Conservation (phyloP, 139 green algal genomes). For the Auxenochlorella pyrenoidosa region DNA sequence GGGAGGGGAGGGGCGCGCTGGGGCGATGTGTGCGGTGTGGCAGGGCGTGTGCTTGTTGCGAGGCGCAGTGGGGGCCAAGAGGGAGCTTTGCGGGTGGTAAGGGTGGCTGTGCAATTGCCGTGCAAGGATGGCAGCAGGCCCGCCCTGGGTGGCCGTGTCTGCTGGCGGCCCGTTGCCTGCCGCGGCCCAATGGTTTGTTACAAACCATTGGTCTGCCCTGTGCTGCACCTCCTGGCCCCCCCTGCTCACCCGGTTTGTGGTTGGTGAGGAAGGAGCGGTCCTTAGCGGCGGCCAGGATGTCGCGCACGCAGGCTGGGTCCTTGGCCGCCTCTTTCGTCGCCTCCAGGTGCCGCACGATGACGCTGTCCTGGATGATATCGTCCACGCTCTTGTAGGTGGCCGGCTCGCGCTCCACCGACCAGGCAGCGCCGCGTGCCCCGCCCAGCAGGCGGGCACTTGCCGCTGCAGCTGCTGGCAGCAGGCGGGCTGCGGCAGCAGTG, state of each 20-base stretch:
- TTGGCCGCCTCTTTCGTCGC: constrained; percentile 54
- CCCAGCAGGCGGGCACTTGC: constrained; percentile 1
- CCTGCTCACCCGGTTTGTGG: constrained; percentile 48
- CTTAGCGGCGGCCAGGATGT: constrained; percentile 65
- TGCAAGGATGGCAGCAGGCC: no score
- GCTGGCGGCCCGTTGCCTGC: background rate
- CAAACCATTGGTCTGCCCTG: background rate
- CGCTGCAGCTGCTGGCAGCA: background rate
- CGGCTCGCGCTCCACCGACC: constrained; percentile 62
- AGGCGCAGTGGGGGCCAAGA: no score
- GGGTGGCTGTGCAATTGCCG: background rate
- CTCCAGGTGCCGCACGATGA: constrained; percentile 56
- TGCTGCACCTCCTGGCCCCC: no score
- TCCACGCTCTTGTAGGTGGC: constrained; percentile 41
- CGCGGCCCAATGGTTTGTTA: no score
- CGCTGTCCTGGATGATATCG: constrained; percentile 60
- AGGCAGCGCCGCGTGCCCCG: constrained; percentile 38
- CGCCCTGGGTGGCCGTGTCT: background rate
- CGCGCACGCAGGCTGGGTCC: constrained; percentile 48
- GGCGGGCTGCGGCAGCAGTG: background rate
- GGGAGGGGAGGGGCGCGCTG: no score
- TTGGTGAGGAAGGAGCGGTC: constrained; percentile 67
- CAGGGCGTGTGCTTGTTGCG: no score
- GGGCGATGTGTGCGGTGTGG: no score
- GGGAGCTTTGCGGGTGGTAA: background rate